phyloP scores from a whole-genome alignment of 1,139 yeast species.

The Yamadazyma taylorii region DNA sequence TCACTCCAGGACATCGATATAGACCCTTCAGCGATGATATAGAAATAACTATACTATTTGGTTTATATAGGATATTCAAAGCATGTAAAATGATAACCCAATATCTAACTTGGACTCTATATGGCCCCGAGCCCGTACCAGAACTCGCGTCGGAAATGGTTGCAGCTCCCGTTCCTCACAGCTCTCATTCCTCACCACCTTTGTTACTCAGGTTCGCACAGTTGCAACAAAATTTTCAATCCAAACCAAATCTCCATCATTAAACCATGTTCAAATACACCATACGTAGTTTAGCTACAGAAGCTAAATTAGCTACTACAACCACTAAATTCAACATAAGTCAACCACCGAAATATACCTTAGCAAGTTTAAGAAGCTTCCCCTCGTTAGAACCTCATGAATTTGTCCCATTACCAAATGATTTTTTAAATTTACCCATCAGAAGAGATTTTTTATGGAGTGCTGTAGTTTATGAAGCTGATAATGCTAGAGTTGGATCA shows the following conservation, averaged over 20 bases:
- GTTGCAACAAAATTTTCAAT: constrained; percentile 6
- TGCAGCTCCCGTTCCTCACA: too few species aligned
- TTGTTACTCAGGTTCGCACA: not conserved
- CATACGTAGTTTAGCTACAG: constrained; percentile 36
- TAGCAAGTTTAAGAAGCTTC: constrained; percentile 79
- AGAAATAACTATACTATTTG: too few species aligned
- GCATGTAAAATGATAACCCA: too few species aligned
- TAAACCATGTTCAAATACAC: constrained; percentile 9
- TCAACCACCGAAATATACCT: constrained; percentile 69
- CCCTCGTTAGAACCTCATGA: constrained; percentile 87
- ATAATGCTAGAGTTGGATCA: constrained; percentile 85
- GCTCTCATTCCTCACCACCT: too few species aligned
- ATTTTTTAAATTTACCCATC: constrained; percentile 67
- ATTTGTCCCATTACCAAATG: constrained; percentile 72
- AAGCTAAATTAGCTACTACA: constrained; percentile 14
- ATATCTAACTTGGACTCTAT: too few species aligned
- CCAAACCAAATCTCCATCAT: not conserved
- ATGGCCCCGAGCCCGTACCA: too few species aligned
- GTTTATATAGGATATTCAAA: too few species aligned
- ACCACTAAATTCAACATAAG: constrained; percentile 24
- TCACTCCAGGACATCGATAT: too few species aligned
- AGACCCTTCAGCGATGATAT: too few species aligned
- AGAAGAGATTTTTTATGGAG: constrained; percentile 93
- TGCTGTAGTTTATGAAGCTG: constrained; percentile 92
- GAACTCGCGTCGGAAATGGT: too few species aligned